Evolutionary conservation across 2,329 filamentous ascomycete genomes (phyloP).

Genomic region (Colletotrichum sp.): DNA sequence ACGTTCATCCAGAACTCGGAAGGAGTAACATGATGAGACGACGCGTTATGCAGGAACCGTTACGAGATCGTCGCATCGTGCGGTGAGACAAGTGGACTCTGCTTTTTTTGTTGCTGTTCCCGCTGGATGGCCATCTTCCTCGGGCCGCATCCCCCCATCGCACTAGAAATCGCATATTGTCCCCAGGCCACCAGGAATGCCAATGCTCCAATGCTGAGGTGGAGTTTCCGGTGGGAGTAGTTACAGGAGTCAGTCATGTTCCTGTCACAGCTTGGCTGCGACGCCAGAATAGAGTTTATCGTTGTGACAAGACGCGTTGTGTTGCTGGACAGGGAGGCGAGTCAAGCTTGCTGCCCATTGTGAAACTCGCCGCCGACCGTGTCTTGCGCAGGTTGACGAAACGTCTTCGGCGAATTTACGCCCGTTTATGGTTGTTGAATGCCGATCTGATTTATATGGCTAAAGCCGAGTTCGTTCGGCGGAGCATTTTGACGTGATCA

Average conservation of each 20-base stretch:
- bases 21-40: background rate
- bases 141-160: background rate
- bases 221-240: background rate
- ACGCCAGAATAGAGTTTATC: background rate
- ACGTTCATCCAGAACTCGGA: background rate
- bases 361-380: background rate
- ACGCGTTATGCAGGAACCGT: background rate
- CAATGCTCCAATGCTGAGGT: background rate
- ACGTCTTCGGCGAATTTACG: background rate
- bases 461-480: background rate
- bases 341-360: background rate
- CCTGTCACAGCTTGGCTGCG: background rate
- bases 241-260: background rate
- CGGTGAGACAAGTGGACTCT: background rate
- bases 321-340: background rate
- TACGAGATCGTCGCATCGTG: background rate
- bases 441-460: background rate
- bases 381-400: background rate
- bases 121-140: background rate
- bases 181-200: background rate
- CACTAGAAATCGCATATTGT: background rate
- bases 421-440: background rate
- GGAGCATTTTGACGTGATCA: background rate
- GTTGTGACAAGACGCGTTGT: background rate
- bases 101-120: background rate